Evolutionary conservation across 257 asterid species (phyloP), one percentile per base, ranked within the genome.

Genomic region (Euphrasia confusa): DNA sequence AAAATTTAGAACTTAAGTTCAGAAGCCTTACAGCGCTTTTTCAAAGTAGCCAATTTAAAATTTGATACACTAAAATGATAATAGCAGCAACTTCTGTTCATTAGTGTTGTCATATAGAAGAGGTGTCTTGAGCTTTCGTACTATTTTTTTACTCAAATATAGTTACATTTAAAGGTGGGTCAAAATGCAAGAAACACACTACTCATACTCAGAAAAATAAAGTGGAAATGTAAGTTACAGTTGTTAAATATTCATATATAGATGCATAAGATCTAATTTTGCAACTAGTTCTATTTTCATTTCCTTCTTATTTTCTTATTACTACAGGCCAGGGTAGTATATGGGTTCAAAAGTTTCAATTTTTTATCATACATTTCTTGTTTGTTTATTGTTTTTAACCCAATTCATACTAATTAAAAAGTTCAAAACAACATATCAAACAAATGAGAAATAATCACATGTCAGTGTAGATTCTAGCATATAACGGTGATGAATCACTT

Each of bases 81-180:
- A 52, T 52, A 52, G 54, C 54, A 42, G 17, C 32, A 40, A 7
- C 65, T 42, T 49, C 17, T 60, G 58, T 13, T 60, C 35, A 60
- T 21, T 21, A 24, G 7, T 12, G 18, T 15, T 9, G 12, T 21
- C 18, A 40, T 1, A 21, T 39, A 17, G 7, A 24, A 12, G 12
- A 60, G 54, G 40, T 60, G 2, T 54, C 33, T 54, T 10, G 37
- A 21, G 58, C 14, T 9, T 18, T 27, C 17, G 8, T 55, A 55
- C 17, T 10, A 21, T 21, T 55, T 55, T 54, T 10, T 13, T 10
- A 26, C 26, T 58, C 13, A 32, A 14, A 58, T 30, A 32, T 30
- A 27, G 13, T 14, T 55, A 27, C 60, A 55, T 55, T 26, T 26
- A 10, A 11, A 8, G 60, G 60, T 55, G 27, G 40, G 15, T 28